Conservation (phyloP, 495 filamentous ascomycete species). For the Amniculicola lignicola region DNA sequence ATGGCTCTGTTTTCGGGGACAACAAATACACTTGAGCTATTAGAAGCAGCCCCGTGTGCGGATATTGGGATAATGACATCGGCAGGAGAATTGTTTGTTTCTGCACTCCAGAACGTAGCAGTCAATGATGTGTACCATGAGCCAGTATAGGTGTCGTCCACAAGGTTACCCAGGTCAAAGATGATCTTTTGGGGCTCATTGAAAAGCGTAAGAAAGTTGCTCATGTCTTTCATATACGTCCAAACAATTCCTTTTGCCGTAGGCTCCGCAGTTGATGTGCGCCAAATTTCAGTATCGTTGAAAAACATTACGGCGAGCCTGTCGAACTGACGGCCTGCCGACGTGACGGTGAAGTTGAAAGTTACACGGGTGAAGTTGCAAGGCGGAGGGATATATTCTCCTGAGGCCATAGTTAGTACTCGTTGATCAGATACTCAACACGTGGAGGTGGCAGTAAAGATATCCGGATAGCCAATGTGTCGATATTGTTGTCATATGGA, state of each 20-base stretch:
- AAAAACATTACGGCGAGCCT: conserved; percentile 75
- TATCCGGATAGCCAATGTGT: too few species aligned
- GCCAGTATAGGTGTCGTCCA: conserved; percentile 74
- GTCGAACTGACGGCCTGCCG: conserved; percentile 73
- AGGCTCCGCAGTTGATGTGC: conserved; percentile 86
- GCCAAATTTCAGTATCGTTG: conserved; percentile 75
- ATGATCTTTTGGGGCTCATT: conserved; percentile 67
- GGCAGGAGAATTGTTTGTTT: conserved; percentile 50
- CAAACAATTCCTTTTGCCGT: conserved; percentile 64
- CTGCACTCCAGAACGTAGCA: conserved; percentile 66
- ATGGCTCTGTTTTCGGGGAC: conserved; percentile 65
- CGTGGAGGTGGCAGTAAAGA: too few species aligned
- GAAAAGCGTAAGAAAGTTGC: conserved; percentile 67
- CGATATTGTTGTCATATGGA: too few species aligned
- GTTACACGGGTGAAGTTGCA: conserved; percentile 75
- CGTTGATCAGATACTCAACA: too few species aligned
- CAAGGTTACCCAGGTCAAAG: conserved; percentile 77
- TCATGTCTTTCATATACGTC: conserved; percentile 85
- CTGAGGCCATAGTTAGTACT: too few species aligned
- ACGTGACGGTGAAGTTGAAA: conserved; percentile 79
- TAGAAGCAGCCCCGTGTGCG: conserved; percentile 50
- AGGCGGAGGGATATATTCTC: conserved; percentile 62
- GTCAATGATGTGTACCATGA: conserved; percentile 78
- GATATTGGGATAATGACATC: conserved; percentile 75
- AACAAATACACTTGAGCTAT: conserved; percentile 63